phyloP scores from a whole-genome alignment of 805 yeast species.

The Metschnikowia arizonensis region DNA sequence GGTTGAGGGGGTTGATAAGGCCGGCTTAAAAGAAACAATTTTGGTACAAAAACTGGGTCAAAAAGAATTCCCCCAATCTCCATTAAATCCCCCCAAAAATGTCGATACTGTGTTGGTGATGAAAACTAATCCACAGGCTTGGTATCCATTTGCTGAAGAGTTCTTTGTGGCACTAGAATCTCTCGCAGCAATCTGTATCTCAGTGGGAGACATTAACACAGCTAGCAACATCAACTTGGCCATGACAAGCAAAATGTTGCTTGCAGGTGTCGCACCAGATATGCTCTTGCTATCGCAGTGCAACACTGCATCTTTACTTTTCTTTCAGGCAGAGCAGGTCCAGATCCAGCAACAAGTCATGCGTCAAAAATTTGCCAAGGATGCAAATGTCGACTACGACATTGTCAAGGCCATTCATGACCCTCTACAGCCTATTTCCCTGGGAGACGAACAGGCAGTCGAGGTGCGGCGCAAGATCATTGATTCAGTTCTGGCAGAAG shows the following conservation, averaged over 20 bases:
- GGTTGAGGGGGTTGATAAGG: too few relatives aligned
- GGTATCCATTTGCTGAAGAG: conserved; percentile 76
- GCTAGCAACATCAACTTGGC: conserved; percentile 60
- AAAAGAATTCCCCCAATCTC: too few relatives aligned
- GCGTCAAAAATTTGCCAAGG: conserved; percentile 22
- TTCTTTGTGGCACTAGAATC: conserved; percentile 74
- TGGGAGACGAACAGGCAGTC: conserved; percentile 12
- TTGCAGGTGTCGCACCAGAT: conserved; percentile 63
- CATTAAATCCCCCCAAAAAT: too few relatives aligned
- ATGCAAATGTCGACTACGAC: conserved; percentile 24
- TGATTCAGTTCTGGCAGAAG: conserved; percentile 21
- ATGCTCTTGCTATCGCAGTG: conserved; percentile 63
- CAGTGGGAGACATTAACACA: conserved; percentile 60
- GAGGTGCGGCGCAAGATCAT: conserved; percentile 12
- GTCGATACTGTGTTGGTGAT: conserved; percentile 16
- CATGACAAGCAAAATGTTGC: conserved; percentile 68
- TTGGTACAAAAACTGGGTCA: too few relatives aligned
- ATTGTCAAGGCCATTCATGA: conserved; percentile 17
- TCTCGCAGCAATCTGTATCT: conserved; percentile 64
- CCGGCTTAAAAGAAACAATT: too few relatives aligned
- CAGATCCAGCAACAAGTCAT: conserved; percentile 45
- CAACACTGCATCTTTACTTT: conserved; percentile 65
- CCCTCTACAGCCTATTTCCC: conserved; percentile 14
- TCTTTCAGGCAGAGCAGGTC: conserved; percentile 60
- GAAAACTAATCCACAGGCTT: conserved; percentile 44